Percentiles rank a stretch among this genome's conserved stretches.
Evolutionary conservation across 805 yeast genomes (phyloP).

Genomic region (Myxozyma neglecta): DNA sequence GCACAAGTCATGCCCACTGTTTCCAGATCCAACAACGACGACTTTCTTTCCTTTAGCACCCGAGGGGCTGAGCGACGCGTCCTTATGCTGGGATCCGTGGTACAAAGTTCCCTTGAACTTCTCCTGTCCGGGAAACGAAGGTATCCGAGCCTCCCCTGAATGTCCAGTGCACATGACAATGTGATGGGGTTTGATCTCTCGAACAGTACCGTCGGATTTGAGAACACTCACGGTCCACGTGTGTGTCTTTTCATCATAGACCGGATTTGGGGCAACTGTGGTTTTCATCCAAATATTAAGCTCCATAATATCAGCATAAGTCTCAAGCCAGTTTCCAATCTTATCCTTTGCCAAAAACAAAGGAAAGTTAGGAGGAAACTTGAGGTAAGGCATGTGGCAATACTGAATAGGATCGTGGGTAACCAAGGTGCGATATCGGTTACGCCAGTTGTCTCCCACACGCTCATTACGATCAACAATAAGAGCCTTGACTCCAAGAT

Average conservation of each 20-base stretch:
- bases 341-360: conserved; percentile 49
- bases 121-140: conserved; percentile 41
- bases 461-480: conserved; percentile 44
- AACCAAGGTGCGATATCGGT: conserved; percentile 47
- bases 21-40: conserved; percentile 48
- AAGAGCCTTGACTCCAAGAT: conserved; percentile 45
- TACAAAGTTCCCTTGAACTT: conserved; percentile 44
- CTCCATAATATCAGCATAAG: conserved; percentile 46
- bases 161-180: conserved; percentile 49
- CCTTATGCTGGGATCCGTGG: conserved; percentile 45
- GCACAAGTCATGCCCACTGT: conserved; percentile 48
- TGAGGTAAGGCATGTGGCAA: conserved; percentile 46
- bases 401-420: conserved; percentile 50
- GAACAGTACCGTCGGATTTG: not conserved
- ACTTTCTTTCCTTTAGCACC: conserved; percentile 47
- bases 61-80: conserved; percentile 29
- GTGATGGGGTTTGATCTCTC: conserved; percentile 41
- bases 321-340: conserved; percentile 48
- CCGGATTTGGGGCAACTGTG: conserved; percentile 33
- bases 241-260: conserved; percentile 1
- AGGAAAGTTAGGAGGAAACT: conserved; percentile 48
- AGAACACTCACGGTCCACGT: conserved; percentile 9
- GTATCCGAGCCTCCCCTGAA: conserved; percentile 45
- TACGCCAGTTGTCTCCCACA: conserved; percentile 52
- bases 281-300: conserved; percentile 42